phyloP scores from a whole-genome alignment of 176 grass and related monocot genomes.

The Lolium perenne region DNA sequence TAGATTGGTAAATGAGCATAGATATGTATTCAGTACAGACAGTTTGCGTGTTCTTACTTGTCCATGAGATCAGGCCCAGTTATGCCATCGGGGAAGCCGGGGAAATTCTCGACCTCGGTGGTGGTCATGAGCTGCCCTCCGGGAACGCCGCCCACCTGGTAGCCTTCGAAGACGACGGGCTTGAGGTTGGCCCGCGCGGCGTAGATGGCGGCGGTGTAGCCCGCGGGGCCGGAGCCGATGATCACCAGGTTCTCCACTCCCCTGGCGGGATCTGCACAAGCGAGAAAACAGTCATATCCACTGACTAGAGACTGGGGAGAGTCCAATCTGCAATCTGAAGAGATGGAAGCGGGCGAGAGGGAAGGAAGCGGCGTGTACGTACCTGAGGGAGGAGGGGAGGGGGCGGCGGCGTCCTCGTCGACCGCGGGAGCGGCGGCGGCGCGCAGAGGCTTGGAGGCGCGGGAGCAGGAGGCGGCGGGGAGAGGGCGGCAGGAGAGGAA shows the following conservation, averaged over 20 bases:
- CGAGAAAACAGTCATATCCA: background rate
- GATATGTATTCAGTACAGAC: background rate
- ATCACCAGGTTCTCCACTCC: constrained; percentile 97
- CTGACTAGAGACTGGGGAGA: background rate
- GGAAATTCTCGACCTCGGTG: constrained; percentile 97
- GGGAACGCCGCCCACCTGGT: constrained; percentile 86
- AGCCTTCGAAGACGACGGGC: constrained; percentile 93
- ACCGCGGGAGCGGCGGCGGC: constrained; percentile 33
- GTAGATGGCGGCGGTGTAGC: constrained; percentile 96
- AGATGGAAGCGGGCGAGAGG: background rate
- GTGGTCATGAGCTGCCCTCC: constrained; percentile 99
- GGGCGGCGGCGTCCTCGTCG: constrained; percentile 45
- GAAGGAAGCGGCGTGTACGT: background rate
- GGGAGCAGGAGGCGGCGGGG: background rate
- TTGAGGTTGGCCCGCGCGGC: constrained; percentile 93
- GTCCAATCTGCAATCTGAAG: background rate
- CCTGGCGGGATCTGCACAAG: constrained; percentile 48
- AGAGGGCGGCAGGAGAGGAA: constrained; percentile 33
- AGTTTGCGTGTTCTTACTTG: constrained; percentile 42
- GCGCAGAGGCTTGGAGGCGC: constrained; percentile 35
- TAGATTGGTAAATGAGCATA: constrained; percentile 8
- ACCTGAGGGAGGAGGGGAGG: constrained; percentile 45
- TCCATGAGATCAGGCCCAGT: constrained; percentile 99
- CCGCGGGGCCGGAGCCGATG: constrained; percentile 90
- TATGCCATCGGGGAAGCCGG: constrained; percentile 91